These are phyloP conservation scores for Lagenaria siceraria DNA, from an alignment of 306 rosid genomes.

Conservation along the genomic window DNA sequence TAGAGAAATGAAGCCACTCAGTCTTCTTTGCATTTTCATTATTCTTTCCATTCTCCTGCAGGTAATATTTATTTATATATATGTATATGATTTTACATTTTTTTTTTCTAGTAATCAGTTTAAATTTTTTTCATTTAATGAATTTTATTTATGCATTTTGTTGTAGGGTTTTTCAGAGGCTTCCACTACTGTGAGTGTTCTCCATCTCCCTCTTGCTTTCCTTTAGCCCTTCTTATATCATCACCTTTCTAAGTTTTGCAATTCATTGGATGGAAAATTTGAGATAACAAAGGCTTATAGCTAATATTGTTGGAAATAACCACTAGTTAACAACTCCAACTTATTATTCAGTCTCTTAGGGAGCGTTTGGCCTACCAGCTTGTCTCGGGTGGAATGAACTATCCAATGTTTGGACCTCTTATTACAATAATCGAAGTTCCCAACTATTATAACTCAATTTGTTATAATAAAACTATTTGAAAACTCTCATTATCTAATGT, in stretches of 20 bases:
- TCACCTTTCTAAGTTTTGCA: not conserved
- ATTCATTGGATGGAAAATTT: not conserved
- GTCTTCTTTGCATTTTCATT: not conserved
- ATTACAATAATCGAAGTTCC: too few species aligned
- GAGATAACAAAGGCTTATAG: not conserved
- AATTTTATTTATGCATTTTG: not conserved
- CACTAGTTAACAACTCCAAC: not conserved
- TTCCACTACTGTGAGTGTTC: constrained; percentile 17
- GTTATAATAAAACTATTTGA: too few species aligned
- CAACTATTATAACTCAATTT: too few species aligned
- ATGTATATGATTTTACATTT: not conserved
- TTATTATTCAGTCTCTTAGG: too few species aligned
- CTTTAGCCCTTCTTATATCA: not conserved
- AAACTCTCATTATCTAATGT: too few species aligned
- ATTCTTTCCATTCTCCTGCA: not conserved
- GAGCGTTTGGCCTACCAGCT: too few species aligned
- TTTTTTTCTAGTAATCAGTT: not conserved
- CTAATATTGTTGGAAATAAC: not conserved
- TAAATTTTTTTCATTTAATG: too few species aligned
- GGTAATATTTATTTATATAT: not conserved
- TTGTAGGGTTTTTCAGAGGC: constrained; percentile 33
- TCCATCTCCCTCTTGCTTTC: not conserved
- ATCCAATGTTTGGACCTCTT: too few species aligned
- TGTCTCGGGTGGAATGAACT: too few species aligned
- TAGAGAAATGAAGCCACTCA: constrained; percentile 1